phyloP scores from a whole-genome alignment of 75 land plant species.

The Cunninghamia lanceolata region DNA sequence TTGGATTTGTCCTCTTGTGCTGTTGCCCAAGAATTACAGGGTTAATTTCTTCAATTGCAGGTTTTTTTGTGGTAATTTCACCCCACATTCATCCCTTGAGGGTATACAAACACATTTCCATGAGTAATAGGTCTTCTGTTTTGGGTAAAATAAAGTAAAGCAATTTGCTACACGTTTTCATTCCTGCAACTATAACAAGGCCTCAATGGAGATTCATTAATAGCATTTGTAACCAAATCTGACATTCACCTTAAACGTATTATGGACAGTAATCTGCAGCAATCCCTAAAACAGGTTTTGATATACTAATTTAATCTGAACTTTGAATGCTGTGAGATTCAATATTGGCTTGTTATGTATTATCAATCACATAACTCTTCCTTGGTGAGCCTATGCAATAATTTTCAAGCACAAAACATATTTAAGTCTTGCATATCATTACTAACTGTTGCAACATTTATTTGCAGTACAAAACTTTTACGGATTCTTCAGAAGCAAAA shows the following conservation, averaged over 20 bases:
- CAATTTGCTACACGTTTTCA: not conserved
- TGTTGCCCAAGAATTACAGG: too few species aligned
- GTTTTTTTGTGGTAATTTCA: not conserved
- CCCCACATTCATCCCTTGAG: not conserved
- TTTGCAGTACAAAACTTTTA: constrained; percentile 80
- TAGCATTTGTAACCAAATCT: not conserved
- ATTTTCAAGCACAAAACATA: not conserved
- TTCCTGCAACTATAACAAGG: not conserved
- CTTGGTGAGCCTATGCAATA: not conserved
- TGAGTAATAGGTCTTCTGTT: not conserved
- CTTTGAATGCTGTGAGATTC: not conserved
- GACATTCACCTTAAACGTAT: not conserved
- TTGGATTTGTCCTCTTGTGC: too few species aligned
- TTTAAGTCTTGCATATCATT: not conserved
- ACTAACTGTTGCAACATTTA: not conserved
- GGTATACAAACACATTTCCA: not conserved
- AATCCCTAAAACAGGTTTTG: not conserved
- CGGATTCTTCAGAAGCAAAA: constrained; percentile 73
- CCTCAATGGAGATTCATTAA: not conserved
- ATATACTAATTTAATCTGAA: not conserved
- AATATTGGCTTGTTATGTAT: not conserved
- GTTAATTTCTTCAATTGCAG: not conserved
- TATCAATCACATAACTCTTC: not conserved
- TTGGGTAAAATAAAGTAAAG: not conserved
- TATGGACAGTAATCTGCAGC: not conserved